Conservation (phyloP, 108 stramenopile species). For the Aurantiochytrium sp. region DNA sequence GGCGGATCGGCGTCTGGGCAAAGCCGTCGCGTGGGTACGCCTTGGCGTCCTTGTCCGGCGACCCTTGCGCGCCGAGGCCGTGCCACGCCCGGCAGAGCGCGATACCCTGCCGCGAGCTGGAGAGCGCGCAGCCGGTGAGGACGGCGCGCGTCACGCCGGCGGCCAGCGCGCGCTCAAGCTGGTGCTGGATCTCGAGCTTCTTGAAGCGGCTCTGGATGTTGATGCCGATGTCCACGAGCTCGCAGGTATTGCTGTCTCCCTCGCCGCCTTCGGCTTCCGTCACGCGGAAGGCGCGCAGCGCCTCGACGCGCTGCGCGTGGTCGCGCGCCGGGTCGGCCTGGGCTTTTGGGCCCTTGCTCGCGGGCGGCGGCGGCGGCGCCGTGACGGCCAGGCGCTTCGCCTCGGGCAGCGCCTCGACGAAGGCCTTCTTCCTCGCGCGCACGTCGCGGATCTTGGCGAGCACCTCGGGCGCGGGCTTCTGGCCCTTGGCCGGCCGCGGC, state of each 20-base stretch:
- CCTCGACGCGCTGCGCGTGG: background rate
- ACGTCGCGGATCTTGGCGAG: background rate
- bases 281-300: background rate
- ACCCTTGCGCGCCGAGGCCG: background rate
- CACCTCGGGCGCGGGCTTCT: background rate
- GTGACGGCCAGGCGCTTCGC: background rate
- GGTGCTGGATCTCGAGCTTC: background rate
- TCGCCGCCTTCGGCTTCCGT: background rate
- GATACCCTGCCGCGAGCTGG: background rate
- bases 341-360: background rate
- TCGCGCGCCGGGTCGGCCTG: background rate
- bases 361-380: background rate
- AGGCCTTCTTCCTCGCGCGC: background rate
- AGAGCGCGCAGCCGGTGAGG: conserved; percentile 23
- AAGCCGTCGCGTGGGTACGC: background rate
- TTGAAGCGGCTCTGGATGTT: conserved; percentile 46
- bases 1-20: background rate
- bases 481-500: background rate
- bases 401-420: background rate
- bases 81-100: background rate
- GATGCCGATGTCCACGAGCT: conserved; percentile 57
- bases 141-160: conserved; percentile 13
- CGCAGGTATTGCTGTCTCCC: background rate
- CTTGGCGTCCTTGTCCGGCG: background rate
- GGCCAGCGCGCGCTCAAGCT: background rate